Base-by-base conservation (phyloP, 1,284 basidiomycete genomes). In the Kalmanozyma brasiliensis region DNA sequence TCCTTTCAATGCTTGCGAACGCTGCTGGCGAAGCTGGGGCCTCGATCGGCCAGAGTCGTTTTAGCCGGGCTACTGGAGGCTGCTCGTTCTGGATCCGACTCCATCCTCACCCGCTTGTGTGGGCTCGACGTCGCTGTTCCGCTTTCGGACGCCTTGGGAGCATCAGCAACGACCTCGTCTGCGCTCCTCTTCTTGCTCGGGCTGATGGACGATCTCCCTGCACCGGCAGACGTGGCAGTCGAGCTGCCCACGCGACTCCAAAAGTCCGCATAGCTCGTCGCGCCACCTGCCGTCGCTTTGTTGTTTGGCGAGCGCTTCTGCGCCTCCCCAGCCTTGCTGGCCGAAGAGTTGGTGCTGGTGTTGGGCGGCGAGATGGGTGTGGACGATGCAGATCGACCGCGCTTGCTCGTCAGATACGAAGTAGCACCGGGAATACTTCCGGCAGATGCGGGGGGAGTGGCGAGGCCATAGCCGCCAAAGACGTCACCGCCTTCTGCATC, bases 221-320 rank as follows among this genome's bases (percentile, higher is more conserved):
- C 47, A n/a, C 42, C 44, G 7, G 24, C 23, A 10, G 45, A 26
- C 14, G 49, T 32, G 7, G 52, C 33, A 23, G 49, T 40, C 32
- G 68, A 53, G 38, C 58, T 66, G 17, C 68, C 72, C 1, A 76
- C 65, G 7, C 68, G 59, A 32, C 53, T 72, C 74, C 74, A 77
- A 30, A 77, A 77, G 32, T 70, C 72, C 1, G 72, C 74, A 40
- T 77, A 77, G 55, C 61, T 73, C 13, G 62, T 68, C 6, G 52
- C 61, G 22, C 64, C 64, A 46, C 52, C 57, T 35, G 46, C 49
- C 35, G 49, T 20, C 32, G 38, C 41, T 38, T 20, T 29, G 46
- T 26, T 47, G 41, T 42, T 49, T 5, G 43, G 49, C 26, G 60
- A 49, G 19, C 52, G 55, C 41, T 58, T 53, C 11, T 40, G 52